phyloP scores from a whole-genome alignment of 306 rosid genomes.

The Cicer arietinum region DNA sequence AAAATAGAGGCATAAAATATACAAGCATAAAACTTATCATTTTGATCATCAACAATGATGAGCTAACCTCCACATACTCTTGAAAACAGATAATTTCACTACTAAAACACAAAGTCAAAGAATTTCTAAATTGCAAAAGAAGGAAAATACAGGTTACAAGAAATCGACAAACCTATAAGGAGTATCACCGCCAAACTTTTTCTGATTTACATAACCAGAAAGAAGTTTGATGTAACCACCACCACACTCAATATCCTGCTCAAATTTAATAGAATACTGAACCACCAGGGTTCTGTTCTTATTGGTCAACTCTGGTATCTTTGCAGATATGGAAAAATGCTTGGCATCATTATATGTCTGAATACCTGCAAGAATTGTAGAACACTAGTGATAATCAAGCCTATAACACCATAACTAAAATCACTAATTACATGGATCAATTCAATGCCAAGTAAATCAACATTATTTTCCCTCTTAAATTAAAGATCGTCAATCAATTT shows the following conservation, averaged over 20 bases:
- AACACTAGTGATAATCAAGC: not conserved
- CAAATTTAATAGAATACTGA: constrained; percentile 87
- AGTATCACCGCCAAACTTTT: constrained; percentile 92
- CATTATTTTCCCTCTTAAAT: no score
- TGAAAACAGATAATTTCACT: constrained; percentile 1
- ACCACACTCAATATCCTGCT: constrained; percentile 97
- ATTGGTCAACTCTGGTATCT: constrained; percentile 77
- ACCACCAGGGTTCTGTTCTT: constrained; percentile 79
- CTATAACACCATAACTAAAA: not conserved
- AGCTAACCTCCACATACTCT: constrained; percentile 7
- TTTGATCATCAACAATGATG: constrained; percentile 8
- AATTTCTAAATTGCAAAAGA: constrained; percentile 7
- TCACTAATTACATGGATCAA: not conserved
- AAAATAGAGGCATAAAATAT: constrained; percentile 2
- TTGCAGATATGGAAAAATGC: constrained; percentile 90
- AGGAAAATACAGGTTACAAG: not conserved
- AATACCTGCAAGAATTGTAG: constrained; percentile 64
- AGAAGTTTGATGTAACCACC: constrained; percentile 95
- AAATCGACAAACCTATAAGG: constrained; percentile 75
- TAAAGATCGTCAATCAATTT: no score
- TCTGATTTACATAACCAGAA: constrained; percentile 96
- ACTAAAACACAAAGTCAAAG: constrained; percentile 3
- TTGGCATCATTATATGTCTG: constrained; percentile 92
- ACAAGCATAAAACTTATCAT: constrained; percentile 12
- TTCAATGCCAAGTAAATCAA: not conserved